Percentiles rank a stretch among this genome's conserved stretches.
Evolutionary conservation across 2,329 filamentous ascomycete genomes (phyloP).

Genomic region (Colletotrichum cereale): DNA sequence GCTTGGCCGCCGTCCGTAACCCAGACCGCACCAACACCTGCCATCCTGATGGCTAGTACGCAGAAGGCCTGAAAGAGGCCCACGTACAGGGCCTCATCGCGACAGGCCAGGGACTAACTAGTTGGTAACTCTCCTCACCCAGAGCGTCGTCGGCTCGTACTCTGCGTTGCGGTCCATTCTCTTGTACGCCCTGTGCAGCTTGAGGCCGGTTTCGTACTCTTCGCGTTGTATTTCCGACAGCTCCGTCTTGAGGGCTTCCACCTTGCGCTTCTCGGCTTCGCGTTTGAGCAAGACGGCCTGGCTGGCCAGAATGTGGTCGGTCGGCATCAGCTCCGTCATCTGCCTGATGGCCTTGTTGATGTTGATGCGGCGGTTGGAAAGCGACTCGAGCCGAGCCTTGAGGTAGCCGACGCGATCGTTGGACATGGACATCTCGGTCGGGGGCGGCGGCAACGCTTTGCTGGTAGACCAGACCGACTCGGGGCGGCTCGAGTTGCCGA

Average conservation of each 20-base stretch:
- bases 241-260: conserved; percentile 74
- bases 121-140: conserved; percentile 82
- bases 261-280: conserved; percentile 72
- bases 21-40: not conserved
- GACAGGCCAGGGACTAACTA: conserved; percentile 49
- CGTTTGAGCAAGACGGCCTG: conserved; percentile 70
- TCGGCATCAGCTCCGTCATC: conserved; percentile 83
- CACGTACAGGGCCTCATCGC: not conserved
- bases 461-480: conserved; percentile 55
- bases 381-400: conserved; percentile 73
- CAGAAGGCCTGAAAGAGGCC: not conserved
- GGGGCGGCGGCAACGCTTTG: conserved; percentile 73
- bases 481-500: conserved; percentile 32
- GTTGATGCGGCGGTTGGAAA: conserved; percentile 77
- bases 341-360: conserved; percentile 80
- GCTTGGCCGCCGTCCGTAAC: conserved; percentile 22
- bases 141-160: conserved; percentile 77
- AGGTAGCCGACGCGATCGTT: conserved; percentile 76
- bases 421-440: conserved; percentile 68
- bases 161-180: conserved; percentile 75
- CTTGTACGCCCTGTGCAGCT: conserved; percentile 80
- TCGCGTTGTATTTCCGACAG: conserved; percentile 80
- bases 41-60: conserved; percentile 1
- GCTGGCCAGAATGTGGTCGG: conserved; percentile 75
- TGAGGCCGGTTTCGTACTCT: conserved; percentile 83